Percentiles rank a stretch among this genome's conserved stretches.
These are phyloP conservation scores for Globisporangium cystogenes DNA, from an alignment of 352 stramenopile genomes.

Conservation along the genomic window DNA sequence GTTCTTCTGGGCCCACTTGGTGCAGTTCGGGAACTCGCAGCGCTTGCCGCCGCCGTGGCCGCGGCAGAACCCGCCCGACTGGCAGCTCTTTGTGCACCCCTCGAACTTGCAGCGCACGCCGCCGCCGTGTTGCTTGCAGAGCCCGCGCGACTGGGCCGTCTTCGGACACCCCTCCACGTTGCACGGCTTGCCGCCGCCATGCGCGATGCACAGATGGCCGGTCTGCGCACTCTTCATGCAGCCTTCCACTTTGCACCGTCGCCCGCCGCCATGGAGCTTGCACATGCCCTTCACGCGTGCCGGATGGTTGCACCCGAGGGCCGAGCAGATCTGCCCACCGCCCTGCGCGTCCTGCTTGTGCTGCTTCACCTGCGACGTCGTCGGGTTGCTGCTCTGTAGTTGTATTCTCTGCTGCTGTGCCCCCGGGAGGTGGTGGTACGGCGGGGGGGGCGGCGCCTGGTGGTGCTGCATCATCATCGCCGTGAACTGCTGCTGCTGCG, in stretches of 20 bases:
- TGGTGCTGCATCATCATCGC: conserved; percentile 67
- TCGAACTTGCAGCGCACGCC: conserved; percentile 85
- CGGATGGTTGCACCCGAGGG: conserved; percentile 72
- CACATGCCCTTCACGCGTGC: conserved; percentile 83
- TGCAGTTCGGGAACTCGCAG: conserved; percentile 79
- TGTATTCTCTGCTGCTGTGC: conserved; percentile 31
- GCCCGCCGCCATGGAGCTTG: conserved; percentile 75
- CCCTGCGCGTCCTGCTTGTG: conserved; percentile 44
- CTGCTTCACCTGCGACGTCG: conserved; percentile 51
- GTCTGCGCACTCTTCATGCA: conserved; percentile 88
- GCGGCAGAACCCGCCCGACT: conserved; percentile 81
- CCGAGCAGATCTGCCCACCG: conserved; percentile 60
- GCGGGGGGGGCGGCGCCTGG: conserved; percentile 18
- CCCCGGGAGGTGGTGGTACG: conserved; percentile 13
- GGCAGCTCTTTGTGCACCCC: conserved; percentile 83
- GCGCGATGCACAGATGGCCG: conserved; percentile 78
- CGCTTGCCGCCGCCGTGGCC: conserved; percentile 81
- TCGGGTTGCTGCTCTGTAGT: conserved; percentile 26
- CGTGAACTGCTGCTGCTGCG: conserved; percentile 34
- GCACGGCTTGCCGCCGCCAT: conserved; percentile 81
- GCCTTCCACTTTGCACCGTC: conserved; percentile 81
- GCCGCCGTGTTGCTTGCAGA: conserved; percentile 84
- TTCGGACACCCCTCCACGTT: conserved; percentile 83
- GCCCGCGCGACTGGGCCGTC: conserved; percentile 75
- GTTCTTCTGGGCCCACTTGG: conserved; percentile 87